Base-by-base conservation (phyloP, 1,284 basidiomycete species). In the Austroboletus niveus region DNA sequence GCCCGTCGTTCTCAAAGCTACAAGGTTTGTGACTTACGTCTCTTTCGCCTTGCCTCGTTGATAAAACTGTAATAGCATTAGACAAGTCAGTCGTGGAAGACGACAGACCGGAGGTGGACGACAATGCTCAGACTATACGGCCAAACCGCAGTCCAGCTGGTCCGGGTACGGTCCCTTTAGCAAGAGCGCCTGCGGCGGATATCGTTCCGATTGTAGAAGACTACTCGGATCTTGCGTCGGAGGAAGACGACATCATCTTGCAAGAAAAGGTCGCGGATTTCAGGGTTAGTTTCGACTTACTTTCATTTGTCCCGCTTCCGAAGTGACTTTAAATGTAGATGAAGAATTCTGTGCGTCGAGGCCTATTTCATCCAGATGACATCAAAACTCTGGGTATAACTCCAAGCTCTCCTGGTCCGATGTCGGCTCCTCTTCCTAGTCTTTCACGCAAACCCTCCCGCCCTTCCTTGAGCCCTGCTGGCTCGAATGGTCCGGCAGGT, bases 291-390 rank as follows among this genome's bases (percentile, higher is more conserved):
- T 52, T 57, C 7, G 22, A 22, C 9, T 14, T 43, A 4, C 15
- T 3, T 22, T 45, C 48, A 6, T 15, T 29, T 30, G 14, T n/a
- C 31, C 10, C 32, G 42, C 47, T 42, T 14, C 51, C 12, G 15
- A 32, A 42, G 20, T 31, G 49, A 54, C 32, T 36, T 40, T 31
- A 8, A 42, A 20, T 42, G 9, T 56, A 87, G 86, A 75, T 85
- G 72, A 89, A 84, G 68, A 89, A 85, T 55, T 84, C 85, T 24
- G 69, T 81, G 11, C 78, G 81, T 17, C 78, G 81, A 36, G 89
- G 90, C 3, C 76, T 94, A 17, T 90, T 92, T 72, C 92, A 94
- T 63, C 92, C 92, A 0, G 84, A 92, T 64, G 92, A 94, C 64
- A 87, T 94, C 65, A 88, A 88, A 72, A 82, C 81, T 5, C 72